Evolutionary conservation across 768 basidiomycete species (phyloP), one percentile per base, ranked within the genome.

Genomic region (Pleurotus platypus): DNA sequence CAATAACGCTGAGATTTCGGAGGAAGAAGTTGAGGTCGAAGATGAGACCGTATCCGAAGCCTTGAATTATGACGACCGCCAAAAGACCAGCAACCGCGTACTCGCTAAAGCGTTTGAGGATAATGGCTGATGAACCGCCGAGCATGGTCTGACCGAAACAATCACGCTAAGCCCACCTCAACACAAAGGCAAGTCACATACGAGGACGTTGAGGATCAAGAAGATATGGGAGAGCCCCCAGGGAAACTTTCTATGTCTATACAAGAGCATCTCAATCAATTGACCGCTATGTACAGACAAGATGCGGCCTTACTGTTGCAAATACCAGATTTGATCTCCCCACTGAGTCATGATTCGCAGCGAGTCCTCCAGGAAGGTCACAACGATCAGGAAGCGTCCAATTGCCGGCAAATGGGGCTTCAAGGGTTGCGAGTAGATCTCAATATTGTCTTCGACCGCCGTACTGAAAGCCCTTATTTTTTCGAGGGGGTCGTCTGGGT

Each of bases 11-110:
- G 57, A 99, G 81, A 75, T 98, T 99, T 71, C 97, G 94, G 46
- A 98, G 89, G 93, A 99, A 99, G 83, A 99, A 99, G 76, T 92
- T 98, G 71, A 98, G 82, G 80, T 98, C 97, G 73, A 99, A 99
- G 67, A 99, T 96, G 70, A 99, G 90, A 35, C 97, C 97, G 67
- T 99, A 99, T 63, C 97, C 97, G 64, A 99, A 90, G 46, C 96
- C 96, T 74, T 99, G 97, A 46, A 94, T 85, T 64, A 98, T 74
- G 57, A 99, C 95, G 49, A 98, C 97, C 49, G 77, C 79, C 55
- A 98, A 81, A 46, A 99, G 89, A 63, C 94, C 94, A 46, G 86
- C 85, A 61, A 96, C 91, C 12, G 95, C 89, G 68, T 84, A 87
- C 77, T 96, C 94, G 1, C 93, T 89, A 75, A 89, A 83, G 55